Base-by-base conservation (phyloP, 2,329 filamentous ascomycete genomes). In the Aspergillus viridinutans region DNA sequence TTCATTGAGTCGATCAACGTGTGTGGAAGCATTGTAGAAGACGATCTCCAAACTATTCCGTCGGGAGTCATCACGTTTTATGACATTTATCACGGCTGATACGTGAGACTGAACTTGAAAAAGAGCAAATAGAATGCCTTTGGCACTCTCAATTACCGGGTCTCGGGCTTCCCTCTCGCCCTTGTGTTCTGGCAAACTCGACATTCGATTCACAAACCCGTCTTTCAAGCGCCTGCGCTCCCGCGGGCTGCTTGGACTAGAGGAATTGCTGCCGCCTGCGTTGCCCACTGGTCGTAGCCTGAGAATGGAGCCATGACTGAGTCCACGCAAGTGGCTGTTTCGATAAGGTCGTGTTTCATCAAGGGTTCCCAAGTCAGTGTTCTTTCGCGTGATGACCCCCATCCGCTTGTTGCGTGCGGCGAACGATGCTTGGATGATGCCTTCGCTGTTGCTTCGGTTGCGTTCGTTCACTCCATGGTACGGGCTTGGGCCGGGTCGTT, bases 401-500 rank as follows among this genome's bases (percentile, higher is more conserved):
- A 86, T 85, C 20, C 85, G 79, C 64, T 84, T 84, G 58, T 78
- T 79, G 26, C 83, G 81, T 29, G 74, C 71, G 32, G 73, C 71
- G 38, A 71, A 68, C 9, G 76, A 74, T 23, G 68, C 78, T 76
- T 70, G 81, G 67, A 74, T 81, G 63, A 83, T 78, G 23, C 83
- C 83, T 69, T 87, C 85, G 59, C 84, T 87, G 58, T 85, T 83
- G 65, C 83, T 87, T 62, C 85, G 75, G 61, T 81, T 85, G 38
- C 79, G 74, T 61, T 81, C 79, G 59, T 73, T 93, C 20, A 85
- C 85, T 54, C 90, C 86, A 2, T 87, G 72, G 32, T 84, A 71
- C n/a, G 84, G 90, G 73, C 90, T 85, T n/a, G 91, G 82, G 1
- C 86, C 85, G 1, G 91, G 90, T 56, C 88, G 81, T 55, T 90